Evolutionary conservation across 495 filamentous ascomycete species (phyloP).

Genomic region (Cercophora samala): DNA sequence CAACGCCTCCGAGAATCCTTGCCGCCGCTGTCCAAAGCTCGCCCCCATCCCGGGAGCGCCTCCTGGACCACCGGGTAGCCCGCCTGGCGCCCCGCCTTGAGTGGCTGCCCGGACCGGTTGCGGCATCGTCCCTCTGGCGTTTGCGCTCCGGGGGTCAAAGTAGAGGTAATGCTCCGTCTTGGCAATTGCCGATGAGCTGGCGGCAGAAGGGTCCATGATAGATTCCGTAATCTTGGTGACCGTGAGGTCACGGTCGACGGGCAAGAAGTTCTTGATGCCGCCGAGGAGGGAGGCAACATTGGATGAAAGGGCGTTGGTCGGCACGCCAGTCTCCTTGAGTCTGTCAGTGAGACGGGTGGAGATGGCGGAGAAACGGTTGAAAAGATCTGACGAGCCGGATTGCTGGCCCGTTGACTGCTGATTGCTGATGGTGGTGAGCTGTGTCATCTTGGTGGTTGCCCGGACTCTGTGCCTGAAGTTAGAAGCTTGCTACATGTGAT

Average conservation of each 20-base stretch:
- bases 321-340: slow-evolving; percentile 79
- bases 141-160: slow-evolving; percentile 91
- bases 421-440: slow-evolving; percentile 77
- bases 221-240: slow-evolving; percentile 97
- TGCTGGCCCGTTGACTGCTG: slow-evolving; percentile 58
- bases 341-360: slow-evolving; percentile 89
- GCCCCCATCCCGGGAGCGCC: slow-evolving; percentile 66
- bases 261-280: slow-evolving; percentile 98
- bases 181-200: slow-evolving; percentile 85
- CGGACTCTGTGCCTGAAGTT: slow-evolving; percentile 63
- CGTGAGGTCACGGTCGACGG: slow-evolving; percentile 90
- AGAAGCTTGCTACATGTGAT: slow-evolving; percentile 17
- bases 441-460: slow-evolving; percentile 96
- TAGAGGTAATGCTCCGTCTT: slow-evolving; percentile 99
- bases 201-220: slow-evolving; percentile 91
- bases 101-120: slow-evolving; percentile 50
- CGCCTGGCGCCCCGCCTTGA: slow-evolving; percentile 40
- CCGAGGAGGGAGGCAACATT: slow-evolving; percentile 95
- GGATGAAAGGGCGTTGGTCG: slow-evolving; percentile 54
- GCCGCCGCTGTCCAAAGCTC: slow-evolving; percentile 87
- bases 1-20: slow-evolving; percentile 92
- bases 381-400: slow-evolving; percentile 65
- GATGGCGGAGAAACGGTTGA: slow-evolving; percentile 84
- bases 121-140: slow-evolving; percentile 89
- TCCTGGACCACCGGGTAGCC: slow-evolving; percentile 40